Evolutionary conservation across 345 rosid genomes (phyloP).

Genomic region (Psidium guajava): DNA sequence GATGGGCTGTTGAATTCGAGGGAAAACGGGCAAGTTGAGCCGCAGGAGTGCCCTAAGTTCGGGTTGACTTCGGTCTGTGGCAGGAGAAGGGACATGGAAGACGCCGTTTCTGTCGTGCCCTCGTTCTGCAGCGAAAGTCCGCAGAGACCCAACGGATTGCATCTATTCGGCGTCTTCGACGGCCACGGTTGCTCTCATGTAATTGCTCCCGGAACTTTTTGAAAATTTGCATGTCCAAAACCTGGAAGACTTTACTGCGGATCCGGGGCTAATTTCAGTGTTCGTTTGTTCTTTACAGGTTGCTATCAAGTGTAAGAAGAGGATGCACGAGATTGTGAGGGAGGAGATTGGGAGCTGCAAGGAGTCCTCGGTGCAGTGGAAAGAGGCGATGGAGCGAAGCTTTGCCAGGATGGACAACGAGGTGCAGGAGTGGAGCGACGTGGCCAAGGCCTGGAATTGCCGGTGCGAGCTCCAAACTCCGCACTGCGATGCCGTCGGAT

Average conservation of each 20-base stretch:
- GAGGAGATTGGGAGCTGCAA: conserved; percentile 21
- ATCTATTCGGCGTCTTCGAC: conserved; percentile 77
- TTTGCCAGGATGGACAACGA: conserved; percentile 58
- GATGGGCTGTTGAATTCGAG: background rate
- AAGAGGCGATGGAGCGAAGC: conserved; percentile 41
- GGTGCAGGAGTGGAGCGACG: conserved; percentile 19
- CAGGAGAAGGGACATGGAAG: conserved; percentile 92
- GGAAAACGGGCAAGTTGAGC: background rate
- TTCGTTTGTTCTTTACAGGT: conserved; percentile 19
- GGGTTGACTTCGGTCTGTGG: conserved; percentile 93
- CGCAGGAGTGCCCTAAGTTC: conserved; percentile 23
- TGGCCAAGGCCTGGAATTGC: conserved; percentile 18
- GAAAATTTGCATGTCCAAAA: background rate
- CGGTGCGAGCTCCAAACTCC: conserved; percentile 71
- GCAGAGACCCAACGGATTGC: conserved; percentile 4
- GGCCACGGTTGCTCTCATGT: conserved; percentile 99
- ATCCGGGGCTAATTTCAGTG: background rate
- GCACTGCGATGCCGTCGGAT: conserved; percentile 82
- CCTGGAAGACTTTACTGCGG: background rate
- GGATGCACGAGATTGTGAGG: conserved; percentile 46
- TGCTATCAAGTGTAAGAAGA: conserved; percentile 47
- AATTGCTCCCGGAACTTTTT: background rate
- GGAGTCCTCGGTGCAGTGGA: conserved; percentile 34
- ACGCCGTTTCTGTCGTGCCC: conserved; percentile 58
- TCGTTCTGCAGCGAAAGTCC: conserved; percentile 11